Base-by-base conservation (phyloP, 169 alveolate genomes). In the Plasmodium malariae region DNA sequence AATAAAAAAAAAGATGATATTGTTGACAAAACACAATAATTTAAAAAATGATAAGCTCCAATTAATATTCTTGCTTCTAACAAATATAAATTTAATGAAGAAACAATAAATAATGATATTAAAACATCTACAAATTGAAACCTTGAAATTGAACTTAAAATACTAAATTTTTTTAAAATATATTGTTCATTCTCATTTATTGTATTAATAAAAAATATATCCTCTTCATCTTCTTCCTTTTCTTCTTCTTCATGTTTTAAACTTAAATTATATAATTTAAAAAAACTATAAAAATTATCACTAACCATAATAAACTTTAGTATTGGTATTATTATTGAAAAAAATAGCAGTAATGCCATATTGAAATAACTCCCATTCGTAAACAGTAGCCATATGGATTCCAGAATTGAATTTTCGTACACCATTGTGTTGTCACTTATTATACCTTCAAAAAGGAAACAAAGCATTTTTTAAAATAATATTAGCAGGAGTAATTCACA, bases 41-140 rank as follows among this genome's bases (percentile, higher is more conserved):
- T 80, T 26, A 80, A 14, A 80, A 65, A 80, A 34, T 80, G 71
- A 43, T 80, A 80, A 12, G 83, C 83, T 0, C 90, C 90, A 51
- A 7, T 63, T 80, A 80, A 34, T n/a, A 80, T 48, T 32, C 54
- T 67, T 17, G 90, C 83, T 30, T 80, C 83, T 71, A 80, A 24
- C 19, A 80, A 49, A 51, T 80, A 80, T 21, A 80, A 43, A 51
- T 80, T 80, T 65, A 80, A 65, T 24, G 90, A 80, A 1, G 90
- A 80, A 2, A 67, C 90, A 17, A 80, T 80, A 40, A 80, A 80
- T 3, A 80, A 55, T 7, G 90, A 80, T 63, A 80, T 80, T 3
- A 80, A 65, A 3, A 80, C 90, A 57, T 80, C 90, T 7, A 80
- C 90, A 80, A 80, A 80, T 21, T 80, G 90, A 51, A 80, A 80